These are phyloP conservation scores for Mucor sp. DNA, from an alignment of 371 early-diverging fungal genomes.

Conservation along the genomic window DNA sequence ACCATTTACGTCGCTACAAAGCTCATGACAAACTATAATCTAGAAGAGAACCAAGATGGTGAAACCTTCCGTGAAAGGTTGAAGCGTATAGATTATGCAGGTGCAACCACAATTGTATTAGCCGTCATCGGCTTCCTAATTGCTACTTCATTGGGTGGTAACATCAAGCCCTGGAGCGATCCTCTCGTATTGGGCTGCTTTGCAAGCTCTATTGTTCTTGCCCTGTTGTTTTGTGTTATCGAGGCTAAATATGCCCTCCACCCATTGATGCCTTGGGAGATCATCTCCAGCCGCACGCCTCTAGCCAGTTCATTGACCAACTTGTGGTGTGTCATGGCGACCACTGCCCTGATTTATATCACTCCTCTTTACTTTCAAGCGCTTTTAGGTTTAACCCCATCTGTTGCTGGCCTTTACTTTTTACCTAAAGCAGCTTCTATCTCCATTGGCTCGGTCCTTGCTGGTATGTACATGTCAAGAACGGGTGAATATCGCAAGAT, in stretches of 20 bases:
- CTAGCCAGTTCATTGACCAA: conserved; percentile 29
- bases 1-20: conserved; percentile 26
- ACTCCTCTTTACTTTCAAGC: conserved; percentile 38
- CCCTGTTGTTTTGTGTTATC: conserved; percentile 49
- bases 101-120: conserved; percentile 51
- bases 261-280: conserved; percentile 60
- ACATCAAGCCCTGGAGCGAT: conserved; percentile 59
- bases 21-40: conserved; percentile 38
- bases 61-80: conserved; percentile 32
- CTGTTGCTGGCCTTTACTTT: conserved; percentile 43
- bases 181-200: conserved; percentile 55
- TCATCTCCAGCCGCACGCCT: conserved; percentile 31
- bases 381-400: conserved; percentile 40
- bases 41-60: conserved; percentile 19
- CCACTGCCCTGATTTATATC: conserved; percentile 26
- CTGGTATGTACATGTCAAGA: conserved; percentile 48
- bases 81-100: conserved; percentile 63
- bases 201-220: conserved; percentile 41
- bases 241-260: conserved; percentile 62
- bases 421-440: conserved; percentile 38
- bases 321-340: conserved; percentile 33
- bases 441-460: conserved; percentile 40
- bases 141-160: conserved; percentile 65
- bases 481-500: conserved; percentile 43
- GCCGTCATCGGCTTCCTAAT: conserved; percentile 56